A percentile compares a stretch with the other conserved stretches of the same genome.
phyloP scores from a whole-genome alignment of 2,329 filamentous ascomycete genomes.

The Pseudocercospora pini-densiflorae region DNA sequence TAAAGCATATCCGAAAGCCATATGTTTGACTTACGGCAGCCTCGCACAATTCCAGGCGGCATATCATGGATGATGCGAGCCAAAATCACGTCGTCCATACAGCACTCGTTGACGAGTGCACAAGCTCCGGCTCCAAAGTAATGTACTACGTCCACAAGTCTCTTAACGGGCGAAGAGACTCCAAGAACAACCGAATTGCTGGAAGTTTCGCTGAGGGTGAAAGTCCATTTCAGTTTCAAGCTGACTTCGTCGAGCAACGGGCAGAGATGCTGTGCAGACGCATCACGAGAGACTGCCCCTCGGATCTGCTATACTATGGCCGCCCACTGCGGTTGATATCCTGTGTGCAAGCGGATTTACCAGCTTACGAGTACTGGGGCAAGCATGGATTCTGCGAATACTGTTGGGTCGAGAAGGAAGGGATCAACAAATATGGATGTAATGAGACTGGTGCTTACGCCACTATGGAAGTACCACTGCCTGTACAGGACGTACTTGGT shows the following conservation, averaged over 20 bases:
- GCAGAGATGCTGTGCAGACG: not conserved
- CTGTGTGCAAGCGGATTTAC: not conserved
- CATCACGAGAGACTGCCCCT: not conserved
- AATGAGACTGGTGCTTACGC: not conserved
- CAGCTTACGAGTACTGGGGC: slow-evolving; percentile 6
- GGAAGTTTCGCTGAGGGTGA: not conserved
- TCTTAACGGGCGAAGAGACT: not conserved
- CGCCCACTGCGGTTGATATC: not conserved
- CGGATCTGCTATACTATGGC: not conserved
- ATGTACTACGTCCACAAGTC: not conserved
- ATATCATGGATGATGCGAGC: not conserved
- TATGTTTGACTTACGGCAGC: not conserved
- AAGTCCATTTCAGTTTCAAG: slow-evolving; percentile 1
- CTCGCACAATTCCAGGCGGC: not conserved
- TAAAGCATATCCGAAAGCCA: not conserved
- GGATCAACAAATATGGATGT: not conserved
- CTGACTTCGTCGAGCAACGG: not conserved
- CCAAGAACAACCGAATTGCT: not conserved
- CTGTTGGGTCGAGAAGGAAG: not conserved
- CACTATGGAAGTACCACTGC: not conserved
- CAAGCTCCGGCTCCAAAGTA: not conserved
- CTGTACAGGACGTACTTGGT: not conserved
- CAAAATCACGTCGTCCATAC: not conserved
- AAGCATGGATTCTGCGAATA: not conserved
- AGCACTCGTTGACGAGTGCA: not conserved